A percentile compares a stretch with the other conserved stretches of the same genome.
phyloP scores from a whole-genome alignment of 1,284 basidiomycete genomes.

The Gymnopus androsaceus region DNA sequence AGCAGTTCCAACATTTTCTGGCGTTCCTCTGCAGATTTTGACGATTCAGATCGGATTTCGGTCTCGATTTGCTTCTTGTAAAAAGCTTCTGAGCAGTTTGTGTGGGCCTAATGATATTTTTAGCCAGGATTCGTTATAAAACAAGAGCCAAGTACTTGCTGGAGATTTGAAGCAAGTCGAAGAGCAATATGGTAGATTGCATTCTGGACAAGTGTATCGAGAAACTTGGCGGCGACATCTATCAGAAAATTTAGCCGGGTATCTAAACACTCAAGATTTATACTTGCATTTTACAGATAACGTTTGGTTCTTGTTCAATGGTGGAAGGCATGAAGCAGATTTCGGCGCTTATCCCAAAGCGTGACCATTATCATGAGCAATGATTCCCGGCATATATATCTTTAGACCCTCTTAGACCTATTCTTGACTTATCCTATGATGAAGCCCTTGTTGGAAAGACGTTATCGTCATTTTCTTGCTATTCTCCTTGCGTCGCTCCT shows the following conservation, averaged over 20 bases:
- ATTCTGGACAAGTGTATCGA: conserved; percentile 77
- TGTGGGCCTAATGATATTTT: conserved; percentile 66
- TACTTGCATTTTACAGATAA: conserved; percentile 27
- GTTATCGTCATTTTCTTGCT: too few relatives aligned
- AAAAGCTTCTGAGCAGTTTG: conserved; percentile 74
- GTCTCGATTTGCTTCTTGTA: conserved; percentile 70
- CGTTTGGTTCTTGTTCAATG: conserved; percentile 7
- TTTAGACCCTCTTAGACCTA: too few relatives aligned
- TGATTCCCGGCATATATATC: too few relatives aligned
- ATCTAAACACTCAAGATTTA: background rate
- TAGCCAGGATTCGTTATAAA: background rate
- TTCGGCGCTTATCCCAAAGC: too few relatives aligned
- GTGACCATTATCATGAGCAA: too few relatives aligned
- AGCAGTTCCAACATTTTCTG: conserved; percentile 68
- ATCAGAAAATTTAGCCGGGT: conserved; percentile 2
- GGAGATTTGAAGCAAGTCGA: conserved; percentile 75
- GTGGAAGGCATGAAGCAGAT: conserved; percentile 6
- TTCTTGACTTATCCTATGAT: too few relatives aligned
- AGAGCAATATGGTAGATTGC: conserved; percentile 81
- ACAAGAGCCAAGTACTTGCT: conserved; percentile 38
- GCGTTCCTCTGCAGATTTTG: conserved; percentile 55
- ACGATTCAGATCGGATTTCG: conserved; percentile 57
- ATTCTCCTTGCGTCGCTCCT: too few relatives aligned
- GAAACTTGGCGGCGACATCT: conserved; percentile 78
- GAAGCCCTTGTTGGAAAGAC: too few relatives aligned